Base-by-base conservation (phyloP, 495 filamentous ascomycete species). In the Hypoxylon perforatum region DNA sequence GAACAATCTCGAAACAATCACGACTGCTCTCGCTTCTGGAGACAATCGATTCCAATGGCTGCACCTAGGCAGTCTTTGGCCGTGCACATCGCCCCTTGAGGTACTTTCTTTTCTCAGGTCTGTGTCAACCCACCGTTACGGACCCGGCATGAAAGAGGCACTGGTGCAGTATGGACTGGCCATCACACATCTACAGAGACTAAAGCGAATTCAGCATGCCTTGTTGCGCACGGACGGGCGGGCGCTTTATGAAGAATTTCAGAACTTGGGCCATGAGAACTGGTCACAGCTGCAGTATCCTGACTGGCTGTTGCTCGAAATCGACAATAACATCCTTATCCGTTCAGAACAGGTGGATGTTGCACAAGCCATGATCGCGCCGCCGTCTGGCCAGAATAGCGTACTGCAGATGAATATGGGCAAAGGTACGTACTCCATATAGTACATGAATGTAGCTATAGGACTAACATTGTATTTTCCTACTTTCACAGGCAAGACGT, bases 261-360 rank as follows among this genome's bases (percentile, higher is more conserved):
- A 57, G 3, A 82, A 85, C 69, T 10, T 25, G 0, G 84, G 85
- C 3, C 86, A 88, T 64, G 33, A 54, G 4, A 86, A 85, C 54
- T 89, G 86, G 86, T 35, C 73, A 0, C 81, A 84, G 0, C 22
- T 70, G 0, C 45, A 82, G 9, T 38, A 51, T 4, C 76, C 82
- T 0, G 86, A 89, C 51, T 88, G 85, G 84, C 63, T 89, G 0
- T 74, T 89, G 10, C 70, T 89, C 1, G 86, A 89, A 57, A 81
- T 89, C 35, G 86, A 89, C 12, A 63, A 72, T 6, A 78, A 88
- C 57, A 63, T 88, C 1, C 67, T 86, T 1, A 83, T 88, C 38
- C 75, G 86, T 0, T 52, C 62, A 0, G 81, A 78, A 4, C 86
- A 88, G 56, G 76, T 84, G 0, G 76, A 82, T 42, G 85, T 88